Evolutionary conservation across 2,329 filamentous ascomycete genomes (phyloP), one percentile per base, ranked within the genome.

Genomic region (Raffaelea ambrosiae): DNA sequence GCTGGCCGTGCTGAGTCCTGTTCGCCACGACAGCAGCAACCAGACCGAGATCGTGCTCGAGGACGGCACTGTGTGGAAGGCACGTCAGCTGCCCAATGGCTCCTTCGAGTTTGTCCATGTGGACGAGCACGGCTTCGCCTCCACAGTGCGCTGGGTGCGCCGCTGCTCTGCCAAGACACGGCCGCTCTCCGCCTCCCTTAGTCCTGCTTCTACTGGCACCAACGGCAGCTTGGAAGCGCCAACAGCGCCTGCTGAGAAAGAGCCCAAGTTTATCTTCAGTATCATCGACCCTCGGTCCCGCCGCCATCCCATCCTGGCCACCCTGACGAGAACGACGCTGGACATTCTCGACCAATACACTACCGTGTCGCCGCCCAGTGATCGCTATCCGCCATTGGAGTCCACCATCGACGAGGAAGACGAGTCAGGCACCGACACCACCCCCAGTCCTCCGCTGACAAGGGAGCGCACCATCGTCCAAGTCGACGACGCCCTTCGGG

Each of bases 281-380:
- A 79, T 88, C 52, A 81, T 91, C 57, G 79, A 85, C 55, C 78
- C 84, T 0, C 74, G 76, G 42, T 78, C 76, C 9, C 73, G 84
- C 31, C 78, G 83, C 13, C 86, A 91, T 59, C 86, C 87, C 4
- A 78, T 90, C 57, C 76, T 90, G 65, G 86, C 84, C 1, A 79
- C 74, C 2, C 70, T 91, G 40, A 82, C 77, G 3, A 73, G 73
- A 13, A 71, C 72, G 4, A 77, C 73, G 13, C 74, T 91, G 26
- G 81, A 87, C 44, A 76, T 91, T 43, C 77, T 81, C 51, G 82
- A 90, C 54, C 72, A 70, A 3, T 90, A 88, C 60, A 77, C 71
- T 4, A 73, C 76, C 0, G 67, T 81, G 23, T 73, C 76, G 1
- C 61, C 70, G 7, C 73, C 46, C 1, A 66, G 68, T 29, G 65